These are phyloP conservation scores for Parascedosporium putredinis DNA, from an alignment of 2,329 filamentous ascomycete genomes.

Conservation along the genomic window DNA sequence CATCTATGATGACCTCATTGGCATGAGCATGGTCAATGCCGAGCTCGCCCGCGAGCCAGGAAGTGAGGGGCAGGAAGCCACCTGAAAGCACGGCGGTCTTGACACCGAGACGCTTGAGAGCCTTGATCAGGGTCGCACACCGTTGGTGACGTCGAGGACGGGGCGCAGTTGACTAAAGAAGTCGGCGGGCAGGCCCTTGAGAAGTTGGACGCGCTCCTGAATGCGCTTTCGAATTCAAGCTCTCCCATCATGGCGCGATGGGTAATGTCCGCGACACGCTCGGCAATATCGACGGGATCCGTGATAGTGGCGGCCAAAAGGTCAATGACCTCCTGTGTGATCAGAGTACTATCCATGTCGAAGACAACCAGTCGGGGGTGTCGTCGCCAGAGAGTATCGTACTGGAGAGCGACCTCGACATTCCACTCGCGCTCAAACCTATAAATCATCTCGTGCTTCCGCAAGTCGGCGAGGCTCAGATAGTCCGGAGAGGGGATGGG, in stretches of 20 bases:
- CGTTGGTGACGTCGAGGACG: constrained; percentile 70
- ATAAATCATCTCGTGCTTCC: constrained; percentile 73
- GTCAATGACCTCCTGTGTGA: constrained; percentile 96
- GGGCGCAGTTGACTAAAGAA: constrained; percentile 71
- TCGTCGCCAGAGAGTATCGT: constrained; percentile 61
- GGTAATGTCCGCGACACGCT: constrained; percentile 79
- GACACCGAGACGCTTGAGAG: constrained; percentile 67
- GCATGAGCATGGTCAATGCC: constrained; percentile 83
- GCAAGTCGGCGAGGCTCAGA: constrained; percentile 56
- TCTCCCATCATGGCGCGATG: constrained; percentile 92
- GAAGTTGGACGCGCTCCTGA: constrained; percentile 71
- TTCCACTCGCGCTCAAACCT: constrained; percentile 84
- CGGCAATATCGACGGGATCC: constrained; percentile 60
- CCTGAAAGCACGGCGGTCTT: constrained; percentile 87
- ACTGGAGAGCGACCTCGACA: constrained; percentile 70
- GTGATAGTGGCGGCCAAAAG: constrained; percentile 74
- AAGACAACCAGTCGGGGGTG: constrained; percentile 86
- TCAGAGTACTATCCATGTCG: constrained; percentile 97
- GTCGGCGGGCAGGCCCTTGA: constrained; percentile 67
- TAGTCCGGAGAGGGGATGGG: constrained; percentile 52
- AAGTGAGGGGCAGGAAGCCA: constrained; percentile 80
- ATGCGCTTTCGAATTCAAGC: constrained; percentile 77
- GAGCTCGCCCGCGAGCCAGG: constrained; percentile 71
- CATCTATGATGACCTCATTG: constrained; percentile 66
- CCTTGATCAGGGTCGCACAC: constrained; percentile 65